Base-by-base conservation (phyloP, 1,139 yeast species). In the Meyerozyma elateridarum region DNA sequence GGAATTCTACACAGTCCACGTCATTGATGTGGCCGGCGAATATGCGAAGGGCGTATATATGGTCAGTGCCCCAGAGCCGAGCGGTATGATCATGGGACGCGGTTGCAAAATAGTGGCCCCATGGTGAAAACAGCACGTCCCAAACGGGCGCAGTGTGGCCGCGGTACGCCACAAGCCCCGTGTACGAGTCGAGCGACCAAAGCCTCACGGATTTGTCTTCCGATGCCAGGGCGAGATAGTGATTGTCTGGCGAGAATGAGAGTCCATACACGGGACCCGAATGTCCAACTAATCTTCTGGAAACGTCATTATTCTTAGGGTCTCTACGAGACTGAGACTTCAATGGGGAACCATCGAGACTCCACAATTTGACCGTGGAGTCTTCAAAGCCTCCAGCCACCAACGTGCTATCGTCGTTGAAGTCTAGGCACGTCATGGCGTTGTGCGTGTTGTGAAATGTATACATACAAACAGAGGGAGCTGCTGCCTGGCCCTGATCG, bases 51-150 rank as follows among this genome's bases (percentile, higher is more conserved):
- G 98, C 97, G 54, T 91, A 89, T 29, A 93, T 89, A 58, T 93
- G 99, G 56, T 93, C 98, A 40, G 96, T 88, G 22, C 96, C 89
- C 99, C 99, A 93, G 38, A 93, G 67, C 41, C 97, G 70, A 0
- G 97, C 98, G 0, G 98, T 93, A 55, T 89, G 96, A 52, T 93
- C 99, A 51, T 89, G 96, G 4, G 96, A 87, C 0, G 95, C 96
- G 0, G 96, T 88, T 8, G 94, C 96, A 59, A 93, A 93, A 61
- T 93, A 93, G 59, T 91, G 97, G 2, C 98, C 98, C 49, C 85
- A 65, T 2, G 98, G 98, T 4, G 95, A 81, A 51, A 88, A 91
- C 46, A 84, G 76, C 5, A 91, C 96, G 52, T 93, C 98, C 98
- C 98, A 93, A 18, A 93, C 83, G 1, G 98, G 97, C 45, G 85